phyloP scores from a whole-genome alignment of 1,284 basidiomycete species.

The Apiotrichum siamense region DNA sequence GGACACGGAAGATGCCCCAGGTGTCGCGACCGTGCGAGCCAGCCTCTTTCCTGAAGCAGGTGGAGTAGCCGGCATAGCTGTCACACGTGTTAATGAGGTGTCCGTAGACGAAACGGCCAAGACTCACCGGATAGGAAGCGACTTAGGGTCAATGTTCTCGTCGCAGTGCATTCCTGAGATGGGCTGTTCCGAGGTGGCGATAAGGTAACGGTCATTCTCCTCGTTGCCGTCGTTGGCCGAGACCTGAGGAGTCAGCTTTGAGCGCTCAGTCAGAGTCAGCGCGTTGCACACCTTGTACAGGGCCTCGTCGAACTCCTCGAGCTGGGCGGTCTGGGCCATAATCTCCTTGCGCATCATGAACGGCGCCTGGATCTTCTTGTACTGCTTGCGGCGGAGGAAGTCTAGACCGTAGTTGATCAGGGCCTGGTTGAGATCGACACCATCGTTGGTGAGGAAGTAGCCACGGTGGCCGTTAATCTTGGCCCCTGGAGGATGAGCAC shows the following conservation, averaged over 20 bases:
- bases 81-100: conserved; percentile 1
- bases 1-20: conserved; percentile 99
- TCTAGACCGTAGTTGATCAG: conserved; percentile 92
- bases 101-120: no score
- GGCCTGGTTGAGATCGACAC: conserved; percentile 95
- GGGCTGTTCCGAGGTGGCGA: conserved; percentile 97
- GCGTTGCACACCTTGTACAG: conserved; percentile 71
- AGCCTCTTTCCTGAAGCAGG: conserved; percentile 99
- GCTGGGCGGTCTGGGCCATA: conserved; percentile 96
- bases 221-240: conserved; percentile 54
- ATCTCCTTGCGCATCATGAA: conserved; percentile 98
- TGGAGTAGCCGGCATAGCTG: conserved; percentile 61
- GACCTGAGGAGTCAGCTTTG: conserved; percentile 53
- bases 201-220: conserved; percentile 97
- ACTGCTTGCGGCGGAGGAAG: conserved; percentile 73
- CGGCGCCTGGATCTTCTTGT: conserved; percentile 93
- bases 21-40: conserved; percentile 95
- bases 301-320: conserved; percentile 97
- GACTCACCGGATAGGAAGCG: conserved; percentile 78
- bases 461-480: conserved; percentile 95
- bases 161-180: conserved; percentile 92
- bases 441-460: conserved; percentile 92
- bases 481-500: conserved; percentile 50
- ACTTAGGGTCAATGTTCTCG: conserved; percentile 95
- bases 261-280: background rate